phyloP scores from a whole-genome alignment of 768 basidiomycete species.

The Cubamyces lactineus region DNA sequence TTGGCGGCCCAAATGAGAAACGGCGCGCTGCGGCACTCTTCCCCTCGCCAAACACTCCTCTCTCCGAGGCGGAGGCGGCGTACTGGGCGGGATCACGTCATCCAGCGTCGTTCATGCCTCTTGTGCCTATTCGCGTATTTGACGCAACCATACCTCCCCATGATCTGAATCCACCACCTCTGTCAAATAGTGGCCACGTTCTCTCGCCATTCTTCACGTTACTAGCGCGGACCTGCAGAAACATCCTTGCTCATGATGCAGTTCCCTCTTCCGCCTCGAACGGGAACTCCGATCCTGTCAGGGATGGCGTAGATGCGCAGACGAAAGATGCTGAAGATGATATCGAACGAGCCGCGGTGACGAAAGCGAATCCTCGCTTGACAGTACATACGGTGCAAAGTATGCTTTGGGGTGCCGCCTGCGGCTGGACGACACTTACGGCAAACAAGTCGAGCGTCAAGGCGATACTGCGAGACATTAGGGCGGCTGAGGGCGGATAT shows the following conservation, averaged over 20 bases:
- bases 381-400: constrained; percentile 81
- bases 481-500: constrained; percentile 38
- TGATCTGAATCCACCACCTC: not conserved
- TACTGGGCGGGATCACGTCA: constrained; percentile 74
- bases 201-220: constrained; percentile 48
- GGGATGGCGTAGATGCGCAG: not conserved
- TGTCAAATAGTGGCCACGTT: not conserved
- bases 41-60: constrained; percentile 24
- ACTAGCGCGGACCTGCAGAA: constrained; percentile 55
- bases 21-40: constrained; percentile 67
- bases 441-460: constrained; percentile 81
- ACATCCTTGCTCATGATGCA: constrained; percentile 54
- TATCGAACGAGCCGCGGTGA: constrained; percentile 57
- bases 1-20: constrained; percentile 73
- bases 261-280: not conserved
- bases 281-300: too few relatives aligned
- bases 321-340: constrained; percentile 31
- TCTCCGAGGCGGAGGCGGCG: constrained; percentile 39
- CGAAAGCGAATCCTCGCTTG: constrained; percentile 57
- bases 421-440: constrained; percentile 86
- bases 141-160: constrained; percentile 35
- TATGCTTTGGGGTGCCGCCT: constrained; percentile 65
- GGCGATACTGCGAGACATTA: constrained; percentile 72
- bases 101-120: constrained; percentile 51
- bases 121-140: constrained; percentile 61